Base-by-base conservation (phyloP, 2,329 filamentous ascomycete genomes). In the Alternaria triticina region DNA sequence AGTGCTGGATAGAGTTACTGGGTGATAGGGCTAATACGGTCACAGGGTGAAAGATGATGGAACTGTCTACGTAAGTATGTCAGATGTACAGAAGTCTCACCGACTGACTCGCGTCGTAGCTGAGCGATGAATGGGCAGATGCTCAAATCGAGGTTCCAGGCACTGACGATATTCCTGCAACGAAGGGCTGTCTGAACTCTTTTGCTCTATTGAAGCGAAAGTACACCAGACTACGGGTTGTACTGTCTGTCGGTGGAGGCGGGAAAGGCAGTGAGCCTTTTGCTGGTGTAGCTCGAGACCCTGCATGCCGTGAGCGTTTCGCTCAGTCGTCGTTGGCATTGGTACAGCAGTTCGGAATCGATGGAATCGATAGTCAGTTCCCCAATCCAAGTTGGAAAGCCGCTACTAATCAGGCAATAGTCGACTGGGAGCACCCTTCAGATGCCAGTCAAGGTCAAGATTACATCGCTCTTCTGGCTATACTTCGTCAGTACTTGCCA, bases 101-200 rank as follows among this genome's bases (percentile, higher is more conserved):
- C 51, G 8, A 66, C 71, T 77, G 27, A 78, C 64, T 44, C 22
- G 8, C 17, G 30, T 49, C 64, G 1, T 71, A 95, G 92, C 83
- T 94, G 62, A 91, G 90, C 74, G 91, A 96, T 79, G 90, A 93
- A 79, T 92, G 88, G 86, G 91, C 91, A 49, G 92, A 95, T 82
- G 83, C 86, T 44, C 85, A 89, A 71, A 91, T 89, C 72, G 87
- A 89, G 17, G 91, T 93, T 50, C 90, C 94, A 69, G 91, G 90
- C 46, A 66, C 61, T n/a, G 74, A 68, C 15, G 76, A 76, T 57
- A 68, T 78, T 50, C 76, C 77, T 45, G 76, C 69, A 57, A 70
- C 76, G 10, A 74, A 77, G 57, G 79, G 79, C 44, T 93, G 91
- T 47, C 82, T 96, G 56, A 89, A 90, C 30, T 91, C 92, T 10